phyloP scores from a whole-genome alignment of 2,329 filamentous ascomycete species.

The Albophoma yamanashiensis region DNA sequence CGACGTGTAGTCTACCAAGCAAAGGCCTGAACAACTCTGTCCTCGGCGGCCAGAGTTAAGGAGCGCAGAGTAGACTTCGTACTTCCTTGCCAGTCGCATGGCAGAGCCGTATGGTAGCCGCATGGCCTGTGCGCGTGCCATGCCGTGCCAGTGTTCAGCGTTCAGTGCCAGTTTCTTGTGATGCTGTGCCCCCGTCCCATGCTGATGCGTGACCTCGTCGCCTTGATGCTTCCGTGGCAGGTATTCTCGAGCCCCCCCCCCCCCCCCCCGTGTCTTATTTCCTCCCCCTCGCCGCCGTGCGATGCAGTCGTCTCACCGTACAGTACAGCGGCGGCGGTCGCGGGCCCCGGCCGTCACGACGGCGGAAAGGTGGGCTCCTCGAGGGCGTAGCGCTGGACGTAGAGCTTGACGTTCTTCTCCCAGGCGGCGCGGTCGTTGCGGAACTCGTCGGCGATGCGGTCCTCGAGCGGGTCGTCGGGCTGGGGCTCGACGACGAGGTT shows the following conservation, averaged over 20 bases:
- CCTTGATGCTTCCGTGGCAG: too few species aligned
- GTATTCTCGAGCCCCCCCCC: too few species aligned
- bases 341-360: not conserved
- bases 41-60: too few species aligned
- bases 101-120: too few species aligned
- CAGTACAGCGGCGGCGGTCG: not conserved
- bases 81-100: not conserved
- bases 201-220: not conserved
- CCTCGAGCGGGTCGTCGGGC: slow-evolving; percentile 82
- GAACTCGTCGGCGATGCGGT: slow-evolving; percentile 76
- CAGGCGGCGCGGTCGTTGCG: slow-evolving; percentile 57
- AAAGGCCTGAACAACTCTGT: too few species aligned
- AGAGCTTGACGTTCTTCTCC: slow-evolving; percentile 63
- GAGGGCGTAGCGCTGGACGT: slow-evolving; percentile 63
- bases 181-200: not conserved
- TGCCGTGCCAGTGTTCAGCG: not conserved
- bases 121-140: too few species aligned
- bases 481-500: slow-evolving; percentile 70
- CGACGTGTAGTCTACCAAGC: not conserved
- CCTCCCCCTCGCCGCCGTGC: not conserved
- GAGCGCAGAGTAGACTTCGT: too few species aligned
- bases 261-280: too few species aligned
- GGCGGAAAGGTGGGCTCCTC: slow-evolving; percentile 23
- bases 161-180: too few species aligned
- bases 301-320: not conserved